Evolutionary conservation across 108 stramenopile species (phyloP).

Genomic region (Mediolabrus comicus): DNA sequence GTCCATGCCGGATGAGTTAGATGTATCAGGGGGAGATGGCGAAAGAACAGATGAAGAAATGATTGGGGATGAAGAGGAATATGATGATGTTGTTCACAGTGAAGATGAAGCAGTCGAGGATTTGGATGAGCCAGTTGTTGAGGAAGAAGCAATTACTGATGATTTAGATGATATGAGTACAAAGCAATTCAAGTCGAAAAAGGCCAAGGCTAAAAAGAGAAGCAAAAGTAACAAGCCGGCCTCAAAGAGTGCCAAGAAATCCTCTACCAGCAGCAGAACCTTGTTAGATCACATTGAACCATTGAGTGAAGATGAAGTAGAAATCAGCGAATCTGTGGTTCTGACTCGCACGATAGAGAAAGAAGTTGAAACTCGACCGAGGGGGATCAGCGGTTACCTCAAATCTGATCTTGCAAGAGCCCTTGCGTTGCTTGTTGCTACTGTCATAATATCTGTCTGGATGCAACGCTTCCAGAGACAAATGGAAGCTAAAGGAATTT

Average conservation of each 20-base stretch:
- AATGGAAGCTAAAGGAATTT: conserved; percentile 34
- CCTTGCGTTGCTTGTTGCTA: conserved; percentile 28
- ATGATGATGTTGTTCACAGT: not conserved
- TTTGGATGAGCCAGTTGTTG: not conserved
- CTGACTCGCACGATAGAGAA: conserved; percentile 1
- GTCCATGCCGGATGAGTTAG: not conserved
- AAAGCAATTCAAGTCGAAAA: not conserved
- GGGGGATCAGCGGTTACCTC: conserved; percentile 8
- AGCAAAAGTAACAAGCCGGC: not conserved
- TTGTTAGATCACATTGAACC: not conserved
- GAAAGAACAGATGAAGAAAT: not conserved
- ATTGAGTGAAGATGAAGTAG: not conserved
- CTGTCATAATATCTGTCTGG: conserved; percentile 20
- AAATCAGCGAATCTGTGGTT: not conserved
- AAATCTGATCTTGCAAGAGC: conserved; percentile 35
- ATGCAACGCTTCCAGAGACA: conserved; percentile 28
- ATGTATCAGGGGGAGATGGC: not conserved
- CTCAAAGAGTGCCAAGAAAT: not conserved
- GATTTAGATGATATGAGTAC: not conserved
- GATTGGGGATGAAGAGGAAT: not conserved
- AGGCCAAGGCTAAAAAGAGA: not conserved
- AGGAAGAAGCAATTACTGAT: not conserved
- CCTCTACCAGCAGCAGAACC: not conserved
- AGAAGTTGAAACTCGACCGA: conserved; percentile 8
- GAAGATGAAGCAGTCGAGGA: not conserved